Evolutionary conservation across 2,329 filamentous ascomycete species (phyloP).

Genomic region (Didymosphaeria variabile): DNA sequence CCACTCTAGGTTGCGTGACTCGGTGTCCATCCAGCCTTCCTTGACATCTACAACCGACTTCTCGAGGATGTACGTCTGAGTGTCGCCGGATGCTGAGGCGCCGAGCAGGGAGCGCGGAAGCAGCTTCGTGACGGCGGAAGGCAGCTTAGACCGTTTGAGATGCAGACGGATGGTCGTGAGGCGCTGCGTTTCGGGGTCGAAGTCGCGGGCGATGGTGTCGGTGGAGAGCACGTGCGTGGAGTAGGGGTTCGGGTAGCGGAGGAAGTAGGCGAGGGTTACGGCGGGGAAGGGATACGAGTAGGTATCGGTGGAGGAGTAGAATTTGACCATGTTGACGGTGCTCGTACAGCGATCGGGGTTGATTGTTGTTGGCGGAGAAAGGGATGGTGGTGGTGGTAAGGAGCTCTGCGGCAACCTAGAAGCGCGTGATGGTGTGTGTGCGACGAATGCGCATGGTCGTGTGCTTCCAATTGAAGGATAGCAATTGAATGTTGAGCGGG

Average conservation of each 20-base stretch:
- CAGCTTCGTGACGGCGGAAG: slow-evolving; percentile 76
- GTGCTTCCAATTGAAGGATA: slow-evolving; percentile 33
- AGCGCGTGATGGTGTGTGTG: slow-evolving; percentile 34
- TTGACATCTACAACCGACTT: slow-evolving; percentile 80
- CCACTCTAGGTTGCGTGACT: slow-evolving; percentile 83
- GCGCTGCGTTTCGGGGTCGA: slow-evolving; percentile 77
- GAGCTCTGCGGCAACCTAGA: slow-evolving; percentile 23
- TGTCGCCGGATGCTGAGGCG: slow-evolving; percentile 66
- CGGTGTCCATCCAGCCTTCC: slow-evolving; percentile 83
- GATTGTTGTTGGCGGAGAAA: slow-evolving; percentile 12
- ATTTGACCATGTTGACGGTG: slow-evolving; percentile 57
- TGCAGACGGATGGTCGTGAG: slow-evolving; percentile 82
- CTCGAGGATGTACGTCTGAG: slow-evolving; percentile 82
- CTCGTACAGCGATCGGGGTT: not conserved
- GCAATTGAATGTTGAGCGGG: slow-evolving; percentile 28
- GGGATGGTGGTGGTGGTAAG: slow-evolving; percentile 9
- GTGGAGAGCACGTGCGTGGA: slow-evolving; percentile 83
- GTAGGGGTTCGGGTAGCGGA: slow-evolving; percentile 88
- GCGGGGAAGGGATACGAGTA: slow-evolving; percentile 85
- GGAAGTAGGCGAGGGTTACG: slow-evolving; percentile 88
- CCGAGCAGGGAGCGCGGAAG: slow-evolving; percentile 75
- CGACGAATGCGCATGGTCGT: slow-evolving; percentile 40
- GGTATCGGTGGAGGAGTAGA: slow-evolving; percentile 67
- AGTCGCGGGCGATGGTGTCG: slow-evolving; percentile 78
- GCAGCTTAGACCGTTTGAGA: slow-evolving; percentile 81